A percentile compares a stretch with the other conserved stretches of the same genome.
Evolutionary conservation across 2,329 filamentous ascomycete genomes (phyloP).

Genomic region (Cordyceps farinosa): DNA sequence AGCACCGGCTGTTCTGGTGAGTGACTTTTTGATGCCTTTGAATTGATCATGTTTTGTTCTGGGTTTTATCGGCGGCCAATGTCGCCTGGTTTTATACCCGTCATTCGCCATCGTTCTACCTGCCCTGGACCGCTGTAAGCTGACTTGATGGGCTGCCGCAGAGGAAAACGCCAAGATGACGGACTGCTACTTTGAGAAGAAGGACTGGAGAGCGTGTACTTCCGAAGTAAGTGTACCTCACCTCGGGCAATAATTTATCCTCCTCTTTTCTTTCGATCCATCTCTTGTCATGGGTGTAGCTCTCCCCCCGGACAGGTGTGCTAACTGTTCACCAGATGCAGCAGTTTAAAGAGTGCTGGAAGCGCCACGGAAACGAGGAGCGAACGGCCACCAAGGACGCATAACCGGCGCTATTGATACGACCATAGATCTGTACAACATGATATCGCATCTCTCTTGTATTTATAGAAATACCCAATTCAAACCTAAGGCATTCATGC

Average conservation of each 20-base stretch:
- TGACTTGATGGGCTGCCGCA: conserved; percentile 34
- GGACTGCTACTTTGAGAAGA: conserved; percentile 93
- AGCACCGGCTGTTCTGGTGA: conserved; percentile 90
- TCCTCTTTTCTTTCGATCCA: not conserved
- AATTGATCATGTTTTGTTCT: not conserved
- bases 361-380: conserved; percentile 78
- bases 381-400: conserved; percentile 75
- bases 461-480: conserved; percentile 4
- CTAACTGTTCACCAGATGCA: conserved; percentile 64
- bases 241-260: not conserved
- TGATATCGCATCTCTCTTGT: not conserved
- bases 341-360: conserved; percentile 86
- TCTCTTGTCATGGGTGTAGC: not conserved
- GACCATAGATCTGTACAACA: not conserved
- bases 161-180: conserved; percentile 88
- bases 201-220: conserved; percentile 88
- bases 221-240: conserved; percentile 66
- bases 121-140: conserved; percentile 4
- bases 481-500: not conserved
- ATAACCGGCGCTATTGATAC: conserved; percentile 20
- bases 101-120: not conserved
- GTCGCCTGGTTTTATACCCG: not conserved
- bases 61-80: not conserved
- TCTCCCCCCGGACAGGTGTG: not conserved
- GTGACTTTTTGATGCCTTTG: conserved; percentile 19